Conservation (phyloP, 371 early-diverging fungal genomes). For the Rhizopus microsporus region DNA sequence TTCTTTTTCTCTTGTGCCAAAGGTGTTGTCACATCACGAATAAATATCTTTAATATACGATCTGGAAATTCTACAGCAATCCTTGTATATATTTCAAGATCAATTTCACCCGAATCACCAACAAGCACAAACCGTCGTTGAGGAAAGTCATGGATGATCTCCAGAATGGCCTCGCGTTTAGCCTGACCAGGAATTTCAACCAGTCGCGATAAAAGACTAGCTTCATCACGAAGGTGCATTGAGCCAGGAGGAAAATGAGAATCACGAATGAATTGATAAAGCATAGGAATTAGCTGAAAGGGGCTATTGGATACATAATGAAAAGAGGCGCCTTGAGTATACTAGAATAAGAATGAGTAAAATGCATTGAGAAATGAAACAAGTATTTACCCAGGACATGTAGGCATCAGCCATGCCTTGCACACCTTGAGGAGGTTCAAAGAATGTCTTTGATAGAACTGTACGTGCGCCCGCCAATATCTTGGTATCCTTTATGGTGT, state of each 20-base stretch:
- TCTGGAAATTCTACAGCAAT: constrained; percentile 64
- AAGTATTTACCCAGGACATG: constrained; percentile 52
- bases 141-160: constrained; percentile 74
- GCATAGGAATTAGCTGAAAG: constrained; percentile 80
- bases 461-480: constrained; percentile 69
- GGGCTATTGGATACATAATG: constrained; percentile 95
- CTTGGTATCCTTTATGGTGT: constrained; percentile 84
- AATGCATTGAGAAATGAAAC: neutral
- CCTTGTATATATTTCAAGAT: constrained; percentile 77
- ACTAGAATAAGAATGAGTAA: constrained; percentile 26
- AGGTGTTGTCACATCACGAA: constrained; percentile 76
- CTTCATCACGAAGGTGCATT: constrained; percentile 69
- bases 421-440: constrained; percentile 58
- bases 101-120: constrained; percentile 91
- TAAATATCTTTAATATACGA: constrained; percentile 79
- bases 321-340: constrained; percentile 68
- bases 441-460: constrained; percentile 72
- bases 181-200: constrained; percentile 44
- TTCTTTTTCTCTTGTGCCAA: neutral
- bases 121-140: constrained; percentile 83
- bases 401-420: constrained; percentile 76
- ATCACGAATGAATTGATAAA: constrained; percentile 69
- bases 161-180: constrained; percentile 63
- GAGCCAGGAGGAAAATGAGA: constrained; percentile 80
- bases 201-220: constrained; percentile 36